Evolutionary conservation across 2,329 filamentous ascomycete genomes (phyloP).

Genomic region (Rutstroemia sp.): DNA sequence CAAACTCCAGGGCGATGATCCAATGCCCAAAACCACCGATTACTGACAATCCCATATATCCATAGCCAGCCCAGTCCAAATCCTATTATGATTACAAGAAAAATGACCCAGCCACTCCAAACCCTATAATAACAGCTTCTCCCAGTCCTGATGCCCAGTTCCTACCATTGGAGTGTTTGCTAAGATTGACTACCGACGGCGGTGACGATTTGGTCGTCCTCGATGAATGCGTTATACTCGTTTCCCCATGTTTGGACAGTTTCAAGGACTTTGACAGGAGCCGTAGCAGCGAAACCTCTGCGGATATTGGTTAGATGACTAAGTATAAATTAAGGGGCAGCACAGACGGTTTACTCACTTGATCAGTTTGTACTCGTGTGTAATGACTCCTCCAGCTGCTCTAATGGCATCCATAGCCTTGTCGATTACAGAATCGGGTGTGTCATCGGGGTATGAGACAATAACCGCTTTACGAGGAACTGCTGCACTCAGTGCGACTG

Average conservation of each 20-base stretch:
- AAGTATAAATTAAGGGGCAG: conserved; percentile 2
- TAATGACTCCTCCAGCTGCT: conserved; percentile 67
- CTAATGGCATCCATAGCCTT: conserved; percentile 65
- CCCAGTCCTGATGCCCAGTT: background rate
- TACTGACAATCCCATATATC: no score
- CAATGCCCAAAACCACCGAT: no score
- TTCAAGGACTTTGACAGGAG: conserved; percentile 61
- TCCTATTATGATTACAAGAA: no score
- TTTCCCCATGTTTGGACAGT: conserved; percentile 56
- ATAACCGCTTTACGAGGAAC: conserved; percentile 62
- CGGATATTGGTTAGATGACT: background rate
- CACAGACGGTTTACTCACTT: conserved; percentile 43
- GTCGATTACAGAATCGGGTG: conserved; percentile 57
- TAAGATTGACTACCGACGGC: background rate
- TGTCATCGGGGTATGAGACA: conserved; percentile 65
- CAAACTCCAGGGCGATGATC: no score
- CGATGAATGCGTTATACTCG: conserved; percentile 57
- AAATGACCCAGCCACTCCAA: no score
- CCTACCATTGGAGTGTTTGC: background rate
- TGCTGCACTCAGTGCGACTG: conserved; percentile 50
- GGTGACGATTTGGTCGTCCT: conserved; percentile 64
- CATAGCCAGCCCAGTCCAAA: no score
- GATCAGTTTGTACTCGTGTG: conserved; percentile 64
- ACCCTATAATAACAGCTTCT: background rate
- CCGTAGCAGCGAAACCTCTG: conserved; percentile 73